Conservation (phyloP, 164 flowering plant species). For the Warburgia ugandensis region DNA sequence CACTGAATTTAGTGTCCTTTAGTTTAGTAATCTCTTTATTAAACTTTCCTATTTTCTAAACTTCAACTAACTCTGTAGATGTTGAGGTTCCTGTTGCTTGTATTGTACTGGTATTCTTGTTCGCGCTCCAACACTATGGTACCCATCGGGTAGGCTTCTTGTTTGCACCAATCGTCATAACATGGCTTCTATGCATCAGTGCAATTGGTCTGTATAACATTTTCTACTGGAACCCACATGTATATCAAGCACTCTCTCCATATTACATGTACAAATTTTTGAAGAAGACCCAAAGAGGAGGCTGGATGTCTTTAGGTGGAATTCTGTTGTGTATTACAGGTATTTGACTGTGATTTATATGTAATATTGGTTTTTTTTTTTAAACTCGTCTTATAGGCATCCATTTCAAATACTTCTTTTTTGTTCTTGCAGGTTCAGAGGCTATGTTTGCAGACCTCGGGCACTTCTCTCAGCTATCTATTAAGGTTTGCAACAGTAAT, state of each 20-base stretch:
- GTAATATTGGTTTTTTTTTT: background rate
- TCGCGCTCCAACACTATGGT: conserved; percentile 93
- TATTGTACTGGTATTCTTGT: conserved; percentile 66
- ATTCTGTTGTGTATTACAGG: conserved; percentile 88
- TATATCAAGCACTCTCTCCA: conserved; percentile 86
- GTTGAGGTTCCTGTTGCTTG: conserved; percentile 85
- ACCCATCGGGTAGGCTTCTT: conserved; percentile 90
- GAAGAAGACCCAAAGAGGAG: conserved; percentile 79
- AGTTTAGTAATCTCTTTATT: too few relatives aligned
- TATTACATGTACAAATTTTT: conserved; percentile 75
- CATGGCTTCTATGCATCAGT: conserved; percentile 92
- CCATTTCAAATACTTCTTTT: background rate
- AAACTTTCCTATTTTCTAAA: too few relatives aligned
- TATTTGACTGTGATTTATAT: conserved; percentile 11
- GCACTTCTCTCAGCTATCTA: conserved; percentile 83
- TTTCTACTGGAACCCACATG: conserved; percentile 73
- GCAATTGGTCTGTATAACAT: conserved; percentile 78
- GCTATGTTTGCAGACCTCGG: conserved; percentile 99
- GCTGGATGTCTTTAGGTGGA: conserved; percentile 92
- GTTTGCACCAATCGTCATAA: conserved; percentile 80
- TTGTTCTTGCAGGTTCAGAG: conserved; percentile 61
- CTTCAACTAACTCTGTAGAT: too few relatives aligned
- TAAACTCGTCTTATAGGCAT: background rate
- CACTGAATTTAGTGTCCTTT: too few relatives aligned
- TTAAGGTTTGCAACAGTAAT: conserved; percentile 56